These are phyloP conservation scores for Posidonia oceanica DNA, from an alignment of 116 monocot genomes.

Conservation along the genomic window DNA sequence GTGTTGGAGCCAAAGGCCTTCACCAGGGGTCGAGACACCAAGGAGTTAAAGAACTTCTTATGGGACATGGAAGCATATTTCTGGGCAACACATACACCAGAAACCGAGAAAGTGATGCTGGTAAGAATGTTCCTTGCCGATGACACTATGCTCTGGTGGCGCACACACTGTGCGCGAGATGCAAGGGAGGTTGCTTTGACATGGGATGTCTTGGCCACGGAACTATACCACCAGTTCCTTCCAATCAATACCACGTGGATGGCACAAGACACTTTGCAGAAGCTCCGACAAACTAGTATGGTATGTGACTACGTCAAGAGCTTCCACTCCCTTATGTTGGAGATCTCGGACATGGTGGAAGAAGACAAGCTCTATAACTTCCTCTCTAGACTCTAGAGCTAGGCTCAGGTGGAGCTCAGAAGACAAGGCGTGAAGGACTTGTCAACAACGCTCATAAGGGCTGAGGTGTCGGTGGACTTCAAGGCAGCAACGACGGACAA, in stretches of 20 bases:
- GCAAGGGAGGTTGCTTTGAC: too few relatives aligned
- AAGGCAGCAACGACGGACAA: neutral
- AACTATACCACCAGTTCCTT: neutral
- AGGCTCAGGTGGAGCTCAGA: neutral
- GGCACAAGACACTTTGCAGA: neutral
- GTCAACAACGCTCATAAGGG: neutral
- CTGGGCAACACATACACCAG: too few relatives aligned
- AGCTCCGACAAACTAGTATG: neutral
- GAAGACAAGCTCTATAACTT: neutral
- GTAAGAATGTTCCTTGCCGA: too few relatives aligned
- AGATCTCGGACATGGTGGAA: neutral
- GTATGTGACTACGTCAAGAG: neutral
- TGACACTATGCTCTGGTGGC: too few relatives aligned
- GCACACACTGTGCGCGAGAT: too few relatives aligned
- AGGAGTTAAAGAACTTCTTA: too few relatives aligned
- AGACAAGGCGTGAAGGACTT: neutral
- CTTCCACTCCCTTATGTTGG: neutral
- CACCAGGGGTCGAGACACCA: too few relatives aligned
- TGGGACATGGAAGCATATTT: too few relatives aligned
- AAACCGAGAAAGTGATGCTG: too few relatives aligned
- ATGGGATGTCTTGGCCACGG: too few relatives aligned
- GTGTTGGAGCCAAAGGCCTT: too few relatives aligned
- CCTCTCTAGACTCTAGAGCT: neutral
- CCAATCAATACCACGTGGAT: neutral
- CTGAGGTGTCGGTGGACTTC: neutral